A percentile compares a stretch with the other conserved stretches of the same genome.
Evolutionary conservation across 768 basidiomycete genomes (phyloP).

Genomic region (Zangia roseola): DNA sequence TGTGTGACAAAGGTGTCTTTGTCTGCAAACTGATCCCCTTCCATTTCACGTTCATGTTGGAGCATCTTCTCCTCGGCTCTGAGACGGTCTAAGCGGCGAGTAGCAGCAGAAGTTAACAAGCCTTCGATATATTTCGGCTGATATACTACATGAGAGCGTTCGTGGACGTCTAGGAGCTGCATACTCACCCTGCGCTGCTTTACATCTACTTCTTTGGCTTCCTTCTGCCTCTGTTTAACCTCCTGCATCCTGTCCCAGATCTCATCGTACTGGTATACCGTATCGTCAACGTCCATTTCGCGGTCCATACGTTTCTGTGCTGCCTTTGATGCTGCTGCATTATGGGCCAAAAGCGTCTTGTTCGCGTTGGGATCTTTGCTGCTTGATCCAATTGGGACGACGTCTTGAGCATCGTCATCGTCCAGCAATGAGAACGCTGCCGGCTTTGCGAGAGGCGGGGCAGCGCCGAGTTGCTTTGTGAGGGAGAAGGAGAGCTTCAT

Average conservation of each 20-base stretch:
- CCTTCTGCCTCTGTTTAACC: constrained; percentile 71
- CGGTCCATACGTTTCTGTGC: constrained; percentile 72
- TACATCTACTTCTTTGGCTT: constrained; percentile 70
- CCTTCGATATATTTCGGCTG: constrained; percentile 93
- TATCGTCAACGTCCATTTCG: constrained; percentile 75
- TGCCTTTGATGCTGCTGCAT: constrained; percentile 59
- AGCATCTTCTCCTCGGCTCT: constrained; percentile 99
- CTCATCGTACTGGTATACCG: constrained; percentile 94
- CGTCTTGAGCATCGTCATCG: constrained; percentile 59
- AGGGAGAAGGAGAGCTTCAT: constrained; percentile 95
- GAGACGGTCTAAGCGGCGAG: constrained; percentile 82
- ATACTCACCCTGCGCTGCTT: constrained; percentile 72
- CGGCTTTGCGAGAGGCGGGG: constrained; percentile 55
- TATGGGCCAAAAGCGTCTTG: constrained; percentile 57
- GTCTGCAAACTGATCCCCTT: constrained; percentile 91
- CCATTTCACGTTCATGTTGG: constrained; percentile 85
- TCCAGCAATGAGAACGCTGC: constrained; percentile 62
- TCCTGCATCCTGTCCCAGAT: constrained; percentile 96
- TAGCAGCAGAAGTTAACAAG: constrained; percentile 79
- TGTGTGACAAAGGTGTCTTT: constrained; percentile 98
- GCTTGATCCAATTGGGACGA: constrained; percentile 43
- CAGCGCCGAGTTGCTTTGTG: constrained; percentile 54
- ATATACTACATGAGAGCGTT: constrained; percentile 12
- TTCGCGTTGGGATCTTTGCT: constrained; percentile 44
- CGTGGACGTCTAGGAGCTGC: background rate